phyloP scores from a whole-genome alignment of 768 basidiomycete species.

The Naematelia encephala region DNA sequence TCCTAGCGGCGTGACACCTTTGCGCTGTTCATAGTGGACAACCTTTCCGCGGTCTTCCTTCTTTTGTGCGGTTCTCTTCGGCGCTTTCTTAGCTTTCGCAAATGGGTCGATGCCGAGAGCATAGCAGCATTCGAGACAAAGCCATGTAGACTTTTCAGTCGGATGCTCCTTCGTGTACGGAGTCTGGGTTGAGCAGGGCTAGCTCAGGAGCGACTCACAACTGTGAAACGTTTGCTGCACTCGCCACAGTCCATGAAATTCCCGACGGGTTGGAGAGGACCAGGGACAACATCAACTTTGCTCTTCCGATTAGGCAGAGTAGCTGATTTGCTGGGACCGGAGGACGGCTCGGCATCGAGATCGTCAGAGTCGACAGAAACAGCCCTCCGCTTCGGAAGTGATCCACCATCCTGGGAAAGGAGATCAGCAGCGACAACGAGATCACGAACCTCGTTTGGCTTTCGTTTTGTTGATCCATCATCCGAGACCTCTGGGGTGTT shows the following conservation, averaged over 20 bases:
- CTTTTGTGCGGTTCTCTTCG: conserved; percentile 52
- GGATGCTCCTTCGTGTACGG: conserved; percentile 71
- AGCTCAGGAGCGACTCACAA: conserved; percentile 59
- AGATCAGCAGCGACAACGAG: not conserved
- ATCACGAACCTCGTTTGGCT: not conserved
- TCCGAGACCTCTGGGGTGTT: conserved; percentile 23
- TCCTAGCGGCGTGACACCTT: conserved; percentile 66
- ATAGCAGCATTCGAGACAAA: conserved; percentile 82
- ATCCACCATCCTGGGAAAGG: not conserved
- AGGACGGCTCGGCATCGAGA: conserved; percentile 58
- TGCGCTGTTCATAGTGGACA: conserved; percentile 61
- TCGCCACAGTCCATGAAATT: conserved; percentile 74
- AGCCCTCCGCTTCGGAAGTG: conserved; percentile 20
- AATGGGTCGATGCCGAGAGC: conserved; percentile 75
- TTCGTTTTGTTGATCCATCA: not conserved
- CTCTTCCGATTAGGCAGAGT: conserved; percentile 53
- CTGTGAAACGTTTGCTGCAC: conserved; percentile 80
- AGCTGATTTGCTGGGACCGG: conserved; percentile 12
- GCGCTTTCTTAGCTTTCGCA: conserved; percentile 60
- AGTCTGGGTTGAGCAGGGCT: conserved; percentile 58
- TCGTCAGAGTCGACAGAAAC: conserved; percentile 63
- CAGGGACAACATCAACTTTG: conserved; percentile 31
- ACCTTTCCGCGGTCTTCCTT: conserved; percentile 67
- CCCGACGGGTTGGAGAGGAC: conserved; percentile 66
- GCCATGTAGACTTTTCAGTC: conserved; percentile 66